phyloP scores from a whole-genome alignment of 2,329 filamentous ascomycete genomes.

The Cladophialophora psammophila region DNA sequence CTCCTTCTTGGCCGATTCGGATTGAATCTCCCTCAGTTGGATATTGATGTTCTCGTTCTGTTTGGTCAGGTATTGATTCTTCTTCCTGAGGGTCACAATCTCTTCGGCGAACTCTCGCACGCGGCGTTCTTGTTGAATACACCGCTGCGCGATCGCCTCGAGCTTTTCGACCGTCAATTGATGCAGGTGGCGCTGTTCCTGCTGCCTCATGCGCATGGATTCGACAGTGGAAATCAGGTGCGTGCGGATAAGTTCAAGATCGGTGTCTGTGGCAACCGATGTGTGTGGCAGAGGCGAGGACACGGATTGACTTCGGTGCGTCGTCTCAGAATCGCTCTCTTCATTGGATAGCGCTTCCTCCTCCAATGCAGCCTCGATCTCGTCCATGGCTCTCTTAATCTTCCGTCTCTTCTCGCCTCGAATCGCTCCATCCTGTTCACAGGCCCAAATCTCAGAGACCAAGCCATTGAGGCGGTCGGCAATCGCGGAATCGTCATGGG shows the following conservation, averaged over 20 bases:
- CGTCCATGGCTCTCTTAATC: slow-evolving; percentile 26
- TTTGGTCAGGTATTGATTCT: slow-evolving; percentile 31
- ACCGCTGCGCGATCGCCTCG: slow-evolving; percentile 38
- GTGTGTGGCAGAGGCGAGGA: not conserved
- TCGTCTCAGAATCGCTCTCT: slow-evolving; percentile 19
- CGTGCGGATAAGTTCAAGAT: slow-evolving; percentile 29
- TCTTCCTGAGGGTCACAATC: slow-evolving; percentile 28
- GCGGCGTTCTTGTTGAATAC: slow-evolving; percentile 35
- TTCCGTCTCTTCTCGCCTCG: slow-evolving; percentile 26
- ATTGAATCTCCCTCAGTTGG: slow-evolving; percentile 25
- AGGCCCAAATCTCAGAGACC: slow-evolving; percentile 35
- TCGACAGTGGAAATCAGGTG: slow-evolving; percentile 35
- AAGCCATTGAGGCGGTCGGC: slow-evolving; percentile 35
- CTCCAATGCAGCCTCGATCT: slow-evolving; percentile 32
- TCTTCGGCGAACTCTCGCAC: slow-evolving; percentile 34
- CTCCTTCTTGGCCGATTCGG: slow-evolving; percentile 35
- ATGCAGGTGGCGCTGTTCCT: slow-evolving; percentile 40
- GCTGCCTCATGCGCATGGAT: slow-evolving; percentile 40
- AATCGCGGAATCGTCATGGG: slow-evolving; percentile 13
- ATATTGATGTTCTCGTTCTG: slow-evolving; percentile 32
- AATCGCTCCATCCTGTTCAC: slow-evolving; percentile 34
- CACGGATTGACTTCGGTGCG: slow-evolving; percentile 5
- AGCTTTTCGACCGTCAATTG: slow-evolving; percentile 38
- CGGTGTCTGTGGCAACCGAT: slow-evolving; percentile 9
- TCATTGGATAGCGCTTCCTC: slow-evolving; percentile 23